Base-by-base conservation (phyloP, 2,329 filamentous ascomycete species). In the Dactylellina haptotyla region DNA sequence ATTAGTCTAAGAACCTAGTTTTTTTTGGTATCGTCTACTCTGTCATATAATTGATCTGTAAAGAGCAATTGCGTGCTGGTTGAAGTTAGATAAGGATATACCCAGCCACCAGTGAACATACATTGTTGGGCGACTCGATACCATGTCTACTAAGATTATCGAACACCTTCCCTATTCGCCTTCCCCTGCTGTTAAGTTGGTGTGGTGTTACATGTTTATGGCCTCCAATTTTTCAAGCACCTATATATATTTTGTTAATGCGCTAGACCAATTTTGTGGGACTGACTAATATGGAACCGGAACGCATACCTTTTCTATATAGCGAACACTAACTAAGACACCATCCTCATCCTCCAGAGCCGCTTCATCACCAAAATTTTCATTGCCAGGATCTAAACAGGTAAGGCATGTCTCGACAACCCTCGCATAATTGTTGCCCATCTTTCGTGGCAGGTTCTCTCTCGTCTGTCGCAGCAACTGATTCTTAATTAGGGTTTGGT, bases 381-480 rank as follows among this genome's bases (percentile, higher is more conserved):
- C 62, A 20, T 79, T 80, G 0, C 76, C 77, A 2, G 75, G 32
- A 56, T 81, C 81, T 12, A 81, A 56, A 34, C 80, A 81, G 0
- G 79, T 80, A 16, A 82, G 71, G n/a, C 81, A 82, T 3, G 78
- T 79, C 4, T 78, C 66, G 0, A 81, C 80, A 1, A 81, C 62
- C 3, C 76, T 50, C 4, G 78, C 67, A 53, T 81, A 82, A 32
- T 61, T 78, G 2, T 69, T 61, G 1, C 80, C 80, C 78, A 81
- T 80, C 3, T 59, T 50, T 4, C 50, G 20, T 5, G 76, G 77
- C 0, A 81, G 66, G 5, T 14, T 23, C n/a, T 53, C 32, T 25
- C 65, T 30, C 10, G 65, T 26, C 43, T 41, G 25, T 14, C 30
- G 12, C n/a, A 70, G 20, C 9, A 70, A 14, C 10, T 25, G 41